phyloP scores from a whole-genome alignment of 371 early-diverging fungal genomes.

The Mortierella polycephala region DNA sequence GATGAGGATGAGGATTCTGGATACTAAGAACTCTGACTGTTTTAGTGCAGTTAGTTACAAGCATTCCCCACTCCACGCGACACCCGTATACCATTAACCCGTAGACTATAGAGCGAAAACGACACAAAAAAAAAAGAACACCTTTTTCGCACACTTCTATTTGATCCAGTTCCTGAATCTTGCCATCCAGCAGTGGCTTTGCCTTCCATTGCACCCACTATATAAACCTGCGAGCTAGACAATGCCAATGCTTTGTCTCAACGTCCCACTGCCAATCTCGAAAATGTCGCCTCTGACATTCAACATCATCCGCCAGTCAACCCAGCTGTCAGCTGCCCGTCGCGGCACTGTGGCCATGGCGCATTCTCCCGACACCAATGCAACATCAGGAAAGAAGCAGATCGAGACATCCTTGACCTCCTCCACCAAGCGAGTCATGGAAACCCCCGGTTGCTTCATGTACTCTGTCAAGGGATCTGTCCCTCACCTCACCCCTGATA shows the following conservation, averaged over 20 bases:
- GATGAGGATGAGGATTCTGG: conserved; percentile 9
- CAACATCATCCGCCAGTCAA: conserved; percentile 45
- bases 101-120: too few relatives aligned
- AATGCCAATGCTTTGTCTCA: too few relatives aligned
- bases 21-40: neutral
- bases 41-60: too few relatives aligned
- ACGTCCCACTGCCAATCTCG: too few relatives aligned
- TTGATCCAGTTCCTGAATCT: too few relatives aligned
- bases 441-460: conserved; percentile 79
- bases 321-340: conserved; percentile 42
- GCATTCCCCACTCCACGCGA: too few relatives aligned
- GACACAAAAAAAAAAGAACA: too few relatives aligned
- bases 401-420: neutral
- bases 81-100: too few relatives aligned
- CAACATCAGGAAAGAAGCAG: conserved; percentile 5
- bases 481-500: conserved; percentile 80
- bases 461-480: conserved; percentile 79
- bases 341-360: conserved; percentile 40
- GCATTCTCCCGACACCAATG: neutral
- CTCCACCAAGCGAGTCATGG: conserved; percentile 26
- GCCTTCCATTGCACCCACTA: too few relatives aligned
- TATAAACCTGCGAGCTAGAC: too few relatives aligned
- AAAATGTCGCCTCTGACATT: conserved; percentile 46
- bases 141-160: too few relatives aligned
- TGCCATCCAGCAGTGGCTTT: too few relatives aligned